Evolutionary conservation across 1,139 yeast species (phyloP), one percentile per base, ranked within the genome.

Genomic region (Hyphopichia fennica): DNA sequence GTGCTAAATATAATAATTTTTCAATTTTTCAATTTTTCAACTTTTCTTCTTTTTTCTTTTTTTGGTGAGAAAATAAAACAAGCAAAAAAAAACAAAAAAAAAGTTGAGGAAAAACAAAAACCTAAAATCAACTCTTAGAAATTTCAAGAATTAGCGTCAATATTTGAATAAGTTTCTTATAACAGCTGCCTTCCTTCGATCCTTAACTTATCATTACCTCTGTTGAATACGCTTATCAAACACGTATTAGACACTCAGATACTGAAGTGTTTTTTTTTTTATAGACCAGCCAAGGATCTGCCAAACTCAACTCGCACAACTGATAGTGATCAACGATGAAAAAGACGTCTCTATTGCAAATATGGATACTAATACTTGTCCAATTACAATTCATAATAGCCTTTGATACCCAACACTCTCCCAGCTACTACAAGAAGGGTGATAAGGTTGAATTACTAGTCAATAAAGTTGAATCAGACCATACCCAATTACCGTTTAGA

Each of bases 391-490:
- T 13, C 3, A 9, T 32, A 4, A 20, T 30, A 27, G 10, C 19
- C 19, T 41, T 51, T 15, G 52, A 51, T 31, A 43, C 58, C 18
- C 62, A 62, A 4, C 45, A 53, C 13, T 25, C 51, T 6, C 70
- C 71, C 2, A 62, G 41, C 16, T 63, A 59, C 44, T 72, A 71
- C 47, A 49, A 46, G n/a, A 45, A 64, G 10, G 87, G 87, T 1
- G 89, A 88, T 20, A 66, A 63, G 37, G 89, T 90, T 3, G 86
- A 85, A 19, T 63, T 90, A 20, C 63, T 82, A 29, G 90, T 87
- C 34, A 89, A 89, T 62, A 85, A 88, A 52, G 82, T 87, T 2
- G 89, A 85, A 49, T 83, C 95, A 0, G 91, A 85, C 51, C 67
- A 77, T 25, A 83, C 90, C 1, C 91, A 85, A 54, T 67, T 85